Evolutionary conservation across 2,329 filamentous ascomycete genomes (phyloP).

Genomic region (Coniochaeta hoffmannii): DNA sequence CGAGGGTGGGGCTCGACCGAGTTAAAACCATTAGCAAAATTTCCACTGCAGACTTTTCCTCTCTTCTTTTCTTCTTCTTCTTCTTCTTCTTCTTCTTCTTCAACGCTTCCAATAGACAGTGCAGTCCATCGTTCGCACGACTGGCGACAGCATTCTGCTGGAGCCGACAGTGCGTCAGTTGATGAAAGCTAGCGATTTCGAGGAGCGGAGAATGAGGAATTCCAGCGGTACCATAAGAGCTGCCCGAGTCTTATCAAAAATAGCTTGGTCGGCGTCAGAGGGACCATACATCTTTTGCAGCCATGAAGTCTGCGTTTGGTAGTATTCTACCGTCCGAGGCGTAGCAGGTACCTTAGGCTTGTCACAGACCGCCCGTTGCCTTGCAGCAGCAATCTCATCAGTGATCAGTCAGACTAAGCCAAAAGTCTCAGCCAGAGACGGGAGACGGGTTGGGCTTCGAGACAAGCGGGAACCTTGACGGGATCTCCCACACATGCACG

Average conservation of each 20-base stretch:
- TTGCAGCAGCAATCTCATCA: no score
- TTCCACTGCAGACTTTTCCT: constrained; percentile 6
- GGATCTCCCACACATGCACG: no score
- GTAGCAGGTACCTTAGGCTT: no score
- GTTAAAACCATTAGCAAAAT: constrained; percentile 5
- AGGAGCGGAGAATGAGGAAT: constrained; percentile 42
- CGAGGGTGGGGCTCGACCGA: neutral
- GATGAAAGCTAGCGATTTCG: constrained; percentile 55
- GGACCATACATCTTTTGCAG: constrained; percentile 50
- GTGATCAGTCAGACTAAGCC: no score
- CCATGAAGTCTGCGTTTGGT: no score
- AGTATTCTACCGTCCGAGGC: constrained; percentile 2
- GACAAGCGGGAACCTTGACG: no score
- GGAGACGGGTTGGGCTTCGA: no score
- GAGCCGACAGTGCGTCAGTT: constrained; percentile 48
- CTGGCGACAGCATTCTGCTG: constrained; percentile 62
- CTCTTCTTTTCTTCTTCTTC: constrained; percentile 23
- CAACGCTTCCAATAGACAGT: constrained; percentile 83
- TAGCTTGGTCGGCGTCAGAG: constrained; percentile 84
- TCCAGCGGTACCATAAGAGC: constrained; percentile 47
- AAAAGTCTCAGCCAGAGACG: no score
- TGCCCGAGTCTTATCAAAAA: constrained; percentile 42
- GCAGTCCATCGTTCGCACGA: constrained; percentile 61
- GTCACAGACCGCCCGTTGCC: no score
- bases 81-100: constrained; percentile 34